These are phyloP conservation scores for Colletotrichum sp. DNA, from an alignment of 2,329 filamentous ascomycete species.

Conservation along the genomic window DNA sequence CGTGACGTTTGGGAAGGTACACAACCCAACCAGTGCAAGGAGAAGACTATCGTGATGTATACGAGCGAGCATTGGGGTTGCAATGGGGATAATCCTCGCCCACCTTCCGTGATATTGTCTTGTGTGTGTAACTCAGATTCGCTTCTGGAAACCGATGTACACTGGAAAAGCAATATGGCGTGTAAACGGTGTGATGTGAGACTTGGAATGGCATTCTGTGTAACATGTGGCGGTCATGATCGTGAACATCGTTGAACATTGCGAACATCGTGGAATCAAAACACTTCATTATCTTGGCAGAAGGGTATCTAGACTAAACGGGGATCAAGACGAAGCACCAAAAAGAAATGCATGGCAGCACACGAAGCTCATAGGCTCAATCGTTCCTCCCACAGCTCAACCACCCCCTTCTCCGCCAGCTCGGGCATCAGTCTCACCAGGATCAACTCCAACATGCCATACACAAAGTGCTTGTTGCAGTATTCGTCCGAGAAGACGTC, in stretches of 20 bases:
- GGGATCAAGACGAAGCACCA: not conserved
- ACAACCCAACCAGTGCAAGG: not conserved
- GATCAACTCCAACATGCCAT: constrained; percentile 79
- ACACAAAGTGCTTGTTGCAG: constrained; percentile 91
- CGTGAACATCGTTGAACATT: not conserved
- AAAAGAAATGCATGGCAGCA: not conserved
- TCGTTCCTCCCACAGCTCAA: constrained; percentile 77
- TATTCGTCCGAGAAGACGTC: constrained; percentile 81
- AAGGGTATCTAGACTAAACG: constrained; percentile 17
- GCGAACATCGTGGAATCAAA: not conserved
- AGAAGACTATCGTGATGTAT: not conserved
- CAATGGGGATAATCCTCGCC: not conserved
- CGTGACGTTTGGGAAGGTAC: not conserved
- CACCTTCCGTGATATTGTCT: not conserved
- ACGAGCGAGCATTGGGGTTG: not conserved
- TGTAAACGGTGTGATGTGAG: not conserved
- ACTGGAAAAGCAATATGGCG: not conserved
- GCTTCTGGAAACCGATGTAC: not conserved
- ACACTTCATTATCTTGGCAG: not conserved
- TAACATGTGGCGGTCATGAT: not conserved
- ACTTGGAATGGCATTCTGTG: not conserved
- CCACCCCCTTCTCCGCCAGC: constrained; percentile 72
- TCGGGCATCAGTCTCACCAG: constrained; percentile 87
- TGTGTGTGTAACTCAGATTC: not conserved
- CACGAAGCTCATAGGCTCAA: constrained; percentile 41